phyloP scores from a whole-genome alignment of 192 early-diverging fungal species.

The Geranomyces michiganensis region DNA sequence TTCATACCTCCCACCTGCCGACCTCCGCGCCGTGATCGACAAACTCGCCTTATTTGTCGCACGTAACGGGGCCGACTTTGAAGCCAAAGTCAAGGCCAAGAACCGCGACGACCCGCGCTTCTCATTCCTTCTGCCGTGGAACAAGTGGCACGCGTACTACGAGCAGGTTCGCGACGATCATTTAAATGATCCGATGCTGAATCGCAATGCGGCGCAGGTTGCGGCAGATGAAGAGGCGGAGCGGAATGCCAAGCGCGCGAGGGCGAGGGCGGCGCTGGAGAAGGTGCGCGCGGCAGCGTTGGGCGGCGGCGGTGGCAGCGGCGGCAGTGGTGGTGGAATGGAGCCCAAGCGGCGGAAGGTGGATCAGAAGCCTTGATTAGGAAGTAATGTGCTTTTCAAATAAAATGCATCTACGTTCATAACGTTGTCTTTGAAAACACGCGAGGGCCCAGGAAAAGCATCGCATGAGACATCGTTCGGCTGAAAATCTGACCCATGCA shows the following conservation, averaged over 20 bases:
- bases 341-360: no score
- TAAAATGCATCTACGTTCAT: no score
- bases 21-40: conserved; percentile 34
- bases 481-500: no score
- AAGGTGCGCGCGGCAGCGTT: conserved; percentile 2
- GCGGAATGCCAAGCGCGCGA: not conserved
- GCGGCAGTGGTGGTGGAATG: no score
- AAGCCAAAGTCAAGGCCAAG: conserved; percentile 46
- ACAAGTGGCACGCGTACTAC: conserved; percentile 51
- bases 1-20: conserved; percentile 1
- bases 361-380: no score
- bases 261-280: conserved; percentile 12
- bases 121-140: conserved; percentile 56
- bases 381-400: no score
- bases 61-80: conserved; percentile 43
- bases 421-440: no score
- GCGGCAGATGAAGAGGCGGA: not conserved
- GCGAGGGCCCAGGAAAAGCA: no score
- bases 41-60: conserved; percentile 49
- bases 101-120: conserved; percentile 50
- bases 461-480: no score
- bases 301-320: no score
- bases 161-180: not conserved
- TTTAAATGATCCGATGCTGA: not conserved
- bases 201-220: not conserved